A percentile compares a stretch with the other conserved stretches of the same genome.
phyloP scores from a whole-genome alignment of 345 rosid genomes.

The Pelargonium nanum region DNA sequence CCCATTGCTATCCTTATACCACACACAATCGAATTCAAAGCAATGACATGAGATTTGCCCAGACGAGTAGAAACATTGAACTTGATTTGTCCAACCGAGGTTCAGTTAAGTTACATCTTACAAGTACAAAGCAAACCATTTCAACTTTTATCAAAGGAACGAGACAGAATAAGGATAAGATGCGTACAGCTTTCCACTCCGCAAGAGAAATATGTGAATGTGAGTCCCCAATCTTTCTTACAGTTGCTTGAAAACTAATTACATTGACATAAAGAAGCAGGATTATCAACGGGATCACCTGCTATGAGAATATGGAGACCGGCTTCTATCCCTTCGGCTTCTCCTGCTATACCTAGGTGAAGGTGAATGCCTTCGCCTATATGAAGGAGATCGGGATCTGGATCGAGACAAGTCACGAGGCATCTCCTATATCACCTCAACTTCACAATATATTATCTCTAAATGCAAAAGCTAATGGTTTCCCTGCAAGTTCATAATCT shows the following conservation, averaged over 20 bases:
- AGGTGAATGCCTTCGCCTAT: conserved; percentile 60
- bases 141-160: neutral
- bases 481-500: conserved; percentile 6
- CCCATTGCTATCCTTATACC: no score
- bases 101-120: neutral
- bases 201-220: conserved; percentile 11
- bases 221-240: conserved; percentile 31
- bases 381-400: conserved; percentile 70
- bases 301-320: conserved; percentile 68
- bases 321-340: conserved; percentile 73
- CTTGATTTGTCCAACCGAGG: no score
- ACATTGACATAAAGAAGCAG: conserved; percentile 13
- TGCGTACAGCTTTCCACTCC: conserved; percentile 22
- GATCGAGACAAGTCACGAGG: conserved; percentile 72
- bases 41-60: no score
- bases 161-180: conserved; percentile 8
- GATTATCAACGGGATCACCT: conserved; percentile 69
- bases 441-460: neutral
- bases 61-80: no score
- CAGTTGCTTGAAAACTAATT: conserved; percentile 15
- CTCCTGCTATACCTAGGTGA: conserved; percentile 75
- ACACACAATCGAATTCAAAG: no score
- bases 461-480: neutral
- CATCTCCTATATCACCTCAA: conserved; percentile 32
- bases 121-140: neutral